A percentile compares a stretch with the other conserved stretches of the same genome.
Evolutionary conservation across 495 filamentous ascomycete species (phyloP).

Genomic region (Mytilinidion resinicola): DNA sequence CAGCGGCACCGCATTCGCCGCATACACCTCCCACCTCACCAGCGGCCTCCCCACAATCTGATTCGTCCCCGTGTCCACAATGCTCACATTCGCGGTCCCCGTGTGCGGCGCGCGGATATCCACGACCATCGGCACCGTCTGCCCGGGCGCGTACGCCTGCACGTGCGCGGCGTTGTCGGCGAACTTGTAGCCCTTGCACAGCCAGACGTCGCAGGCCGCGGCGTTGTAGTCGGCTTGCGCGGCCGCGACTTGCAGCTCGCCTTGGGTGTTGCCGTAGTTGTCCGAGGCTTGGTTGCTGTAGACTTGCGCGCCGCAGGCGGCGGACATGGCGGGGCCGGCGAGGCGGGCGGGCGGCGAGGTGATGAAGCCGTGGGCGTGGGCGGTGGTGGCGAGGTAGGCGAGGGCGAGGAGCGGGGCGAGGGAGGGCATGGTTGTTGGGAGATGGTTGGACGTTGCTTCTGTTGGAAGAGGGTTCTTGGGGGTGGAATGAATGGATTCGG

Average conservation of each 20-base stretch:
- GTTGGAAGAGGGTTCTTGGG: no score
- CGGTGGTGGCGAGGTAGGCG: not conserved
- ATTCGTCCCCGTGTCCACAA: slow-evolving; percentile 14
- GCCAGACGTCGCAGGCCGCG: slow-evolving; percentile 23
- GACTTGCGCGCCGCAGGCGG: slow-evolving; percentile 20
- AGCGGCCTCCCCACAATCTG: slow-evolving; percentile 50
- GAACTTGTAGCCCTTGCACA: slow-evolving; percentile 29
- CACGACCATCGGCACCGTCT: slow-evolving; percentile 17
- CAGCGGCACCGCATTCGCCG: slow-evolving; percentile 43
- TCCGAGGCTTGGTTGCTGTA: slow-evolving; percentile 10
- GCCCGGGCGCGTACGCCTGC: slow-evolving; percentile 16
- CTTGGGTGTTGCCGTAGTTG: slow-evolving; percentile 27
- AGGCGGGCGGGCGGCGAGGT: slow-evolving; percentile 17
- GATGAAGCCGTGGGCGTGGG: slow-evolving; percentile 21
- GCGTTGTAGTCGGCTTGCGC: slow-evolving; percentile 11
- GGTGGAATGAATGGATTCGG: no score
- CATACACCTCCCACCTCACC: slow-evolving; percentile 53
- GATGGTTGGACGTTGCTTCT: no score
- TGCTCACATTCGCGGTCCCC: slow-evolving; percentile 9
- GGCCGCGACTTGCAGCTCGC: slow-evolving; percentile 12
- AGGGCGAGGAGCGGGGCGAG: not conserved
- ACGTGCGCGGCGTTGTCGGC: slow-evolving; percentile 21
- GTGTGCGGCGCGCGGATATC: slow-evolving; percentile 21
- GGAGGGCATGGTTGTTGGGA: not conserved
- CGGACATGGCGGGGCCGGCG: slow-evolving; percentile 10